Conservation (phyloP, 352 stramenopile species). For the Phytophthora fragariaefolia region DNA sequence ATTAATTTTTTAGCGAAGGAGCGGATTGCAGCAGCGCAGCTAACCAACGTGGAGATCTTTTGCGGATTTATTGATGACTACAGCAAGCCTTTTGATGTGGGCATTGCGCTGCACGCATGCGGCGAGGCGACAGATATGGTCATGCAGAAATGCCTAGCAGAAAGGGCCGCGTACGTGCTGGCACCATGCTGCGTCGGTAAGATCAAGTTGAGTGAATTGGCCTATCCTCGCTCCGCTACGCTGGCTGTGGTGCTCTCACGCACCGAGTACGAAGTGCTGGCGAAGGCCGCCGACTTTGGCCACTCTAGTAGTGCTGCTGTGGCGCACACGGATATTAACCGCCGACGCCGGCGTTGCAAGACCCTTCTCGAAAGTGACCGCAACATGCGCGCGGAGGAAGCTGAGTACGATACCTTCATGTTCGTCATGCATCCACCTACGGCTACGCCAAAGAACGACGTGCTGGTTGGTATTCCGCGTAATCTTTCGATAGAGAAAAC, state of each 20-base stretch:
- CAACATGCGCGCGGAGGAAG: constrained; percentile 63
- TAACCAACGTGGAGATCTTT: constrained; percentile 81
- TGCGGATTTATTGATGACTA: constrained; percentile 82
- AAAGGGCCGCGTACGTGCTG: constrained; percentile 72
- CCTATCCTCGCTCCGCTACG: constrained; percentile 65
- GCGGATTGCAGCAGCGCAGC: constrained; percentile 58
- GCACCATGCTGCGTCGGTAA: constrained; percentile 86
- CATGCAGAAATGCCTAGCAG: constrained; percentile 73
- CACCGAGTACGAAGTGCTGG: constrained; percentile 78
- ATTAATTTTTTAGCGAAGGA: constrained; percentile 49
- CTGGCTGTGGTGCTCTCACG: constrained; percentile 54
- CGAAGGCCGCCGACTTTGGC: constrained; percentile 80
- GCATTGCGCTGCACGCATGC: constrained; percentile 82
- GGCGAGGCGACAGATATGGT: constrained; percentile 86
- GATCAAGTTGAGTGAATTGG: constrained; percentile 68
- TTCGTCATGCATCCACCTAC: constrained; percentile 81
- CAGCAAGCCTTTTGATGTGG: constrained; percentile 68
- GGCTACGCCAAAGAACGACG: constrained; percentile 85
- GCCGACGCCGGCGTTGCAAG: constrained; percentile 72
- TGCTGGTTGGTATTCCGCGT: constrained; percentile 72
- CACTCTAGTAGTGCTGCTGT: constrained; percentile 52
- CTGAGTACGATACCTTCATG: constrained; percentile 69
- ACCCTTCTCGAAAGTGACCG: constrained; percentile 84
- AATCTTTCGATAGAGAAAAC: constrained; percentile 4
- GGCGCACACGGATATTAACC: constrained; percentile 56